Base-by-base conservation (phyloP, 148 eudicot genomes). In the Fagopyrum tataricum region DNA sequence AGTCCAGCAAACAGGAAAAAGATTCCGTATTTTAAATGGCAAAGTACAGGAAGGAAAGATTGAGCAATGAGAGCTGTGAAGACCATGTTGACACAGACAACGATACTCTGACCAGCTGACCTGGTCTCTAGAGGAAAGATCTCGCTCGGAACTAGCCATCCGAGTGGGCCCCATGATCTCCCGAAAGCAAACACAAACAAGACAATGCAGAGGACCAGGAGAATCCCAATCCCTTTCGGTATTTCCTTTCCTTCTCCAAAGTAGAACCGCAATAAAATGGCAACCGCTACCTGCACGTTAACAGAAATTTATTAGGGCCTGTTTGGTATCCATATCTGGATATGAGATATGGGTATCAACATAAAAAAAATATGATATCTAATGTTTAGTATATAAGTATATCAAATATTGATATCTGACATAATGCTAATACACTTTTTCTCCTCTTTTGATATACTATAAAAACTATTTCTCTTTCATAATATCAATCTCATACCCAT, bases 101-200 rank as follows among this genome's bases (percentile, higher is more conserved):
- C 74, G 9, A 80, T 68, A 72, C 82, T 73, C 56, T 80, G 82
- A 9, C 79, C 82, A 14, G 82, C 79, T 17, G 82, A 80, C 41
- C 79, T 51, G 44, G 76, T 74, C 76, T 81, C 80, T 21, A 81
- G 42, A 9, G 80, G 80, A 51, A 77, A 74, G n/a, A 77, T 70
- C 62, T 80, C 79, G 13, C 82, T 80, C 0, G 82, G 79, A 14
- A 80, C 70, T 39, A 80, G 39, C 74, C 74, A 80, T 11, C 82
- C 79, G 6, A 80, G 69, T 0, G 82, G 82, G 2, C 82, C 82
- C 82, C 82, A 76, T 15, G 77, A 75, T 24, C 77, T 58, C 15
- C 70, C 77, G 21, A 40, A 75, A 14, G 77, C 68, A 15, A 23
- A 15, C 44, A 75, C 72, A n/a, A 66, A 75, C 15, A 70, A 70